These are phyloP conservation scores for Lachnellula willkommii DNA, from an alignment of 2,329 filamentous ascomycete species.

Conservation along the genomic window DNA sequence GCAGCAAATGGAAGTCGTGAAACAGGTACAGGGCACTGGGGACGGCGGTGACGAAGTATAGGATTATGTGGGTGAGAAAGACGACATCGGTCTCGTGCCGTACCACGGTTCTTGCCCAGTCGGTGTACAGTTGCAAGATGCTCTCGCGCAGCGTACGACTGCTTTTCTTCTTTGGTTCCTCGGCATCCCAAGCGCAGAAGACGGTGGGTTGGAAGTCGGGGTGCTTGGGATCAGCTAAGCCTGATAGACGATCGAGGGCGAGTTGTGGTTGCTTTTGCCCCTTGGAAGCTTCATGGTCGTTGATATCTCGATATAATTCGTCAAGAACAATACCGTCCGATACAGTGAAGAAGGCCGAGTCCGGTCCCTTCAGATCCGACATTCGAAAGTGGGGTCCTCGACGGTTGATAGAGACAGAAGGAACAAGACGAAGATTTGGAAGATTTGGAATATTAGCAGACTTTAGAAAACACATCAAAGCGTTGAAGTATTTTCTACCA, in stretches of 20 bases:
- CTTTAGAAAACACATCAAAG: too few species aligned
- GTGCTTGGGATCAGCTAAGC: conserved; percentile 3
- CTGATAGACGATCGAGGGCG: not conserved
- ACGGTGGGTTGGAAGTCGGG: conserved; percentile 21
- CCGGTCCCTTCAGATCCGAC: not conserved
- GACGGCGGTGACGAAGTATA: conserved; percentile 65
- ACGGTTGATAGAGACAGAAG: too few species aligned
- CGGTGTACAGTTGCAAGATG: conserved; percentile 15
- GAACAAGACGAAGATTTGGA: too few species aligned
- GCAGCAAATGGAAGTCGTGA: conserved; percentile 59
- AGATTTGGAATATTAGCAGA: too few species aligned
- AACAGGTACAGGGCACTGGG: conserved; percentile 64
- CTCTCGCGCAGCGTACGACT: conserved; percentile 4
- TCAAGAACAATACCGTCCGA: conserved; percentile 9
- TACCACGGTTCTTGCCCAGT: conserved; percentile 20
- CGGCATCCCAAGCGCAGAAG: conserved; percentile 18
- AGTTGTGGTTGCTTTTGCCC: not conserved
- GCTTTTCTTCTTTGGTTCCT: conserved; percentile 15
- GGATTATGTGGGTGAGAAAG: conserved; percentile 69
- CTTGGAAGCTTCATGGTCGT: conserved; percentile 2
- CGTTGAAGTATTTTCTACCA: too few species aligned
- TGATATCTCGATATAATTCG: conserved; percentile 4
- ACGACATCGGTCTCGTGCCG: conserved; percentile 56
- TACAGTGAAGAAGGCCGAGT: conserved; percentile 4
- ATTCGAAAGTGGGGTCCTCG: too few species aligned